Evolutionary conservation across 805 yeast species (phyloP).

Genomic region (Tetrapisispora phaffii): DNA sequence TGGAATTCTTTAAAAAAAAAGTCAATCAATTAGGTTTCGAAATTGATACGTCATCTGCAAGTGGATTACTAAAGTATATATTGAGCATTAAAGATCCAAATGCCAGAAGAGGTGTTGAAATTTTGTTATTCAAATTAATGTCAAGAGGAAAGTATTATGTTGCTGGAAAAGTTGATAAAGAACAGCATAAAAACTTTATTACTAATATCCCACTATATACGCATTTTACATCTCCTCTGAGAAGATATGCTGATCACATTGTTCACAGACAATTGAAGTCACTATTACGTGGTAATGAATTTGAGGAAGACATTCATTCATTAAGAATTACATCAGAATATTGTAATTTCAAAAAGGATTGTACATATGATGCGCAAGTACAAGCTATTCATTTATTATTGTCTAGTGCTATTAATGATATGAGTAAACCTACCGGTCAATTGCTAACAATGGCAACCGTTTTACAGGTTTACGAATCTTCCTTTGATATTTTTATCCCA

Average conservation of each 20-base stretch:
- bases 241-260: constrained; percentile 84
- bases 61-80: constrained; percentile 62
- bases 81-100: constrained; percentile 51
- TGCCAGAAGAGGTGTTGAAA: constrained; percentile 64
- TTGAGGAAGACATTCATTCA: constrained; percentile 51
- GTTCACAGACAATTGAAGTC: constrained; percentile 87
- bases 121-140: constrained; percentile 72
- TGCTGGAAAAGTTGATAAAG: constrained; percentile 80
- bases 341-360: constrained; percentile 91
- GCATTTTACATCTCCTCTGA: constrained; percentile 89
- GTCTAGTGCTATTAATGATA: constrained; percentile 73
- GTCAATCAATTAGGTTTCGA: constrained; percentile 55
- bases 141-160: constrained; percentile 77
- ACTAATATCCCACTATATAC: constrained; percentile 80
- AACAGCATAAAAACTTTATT: constrained; percentile 67
- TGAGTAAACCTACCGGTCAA: constrained; percentile 68
- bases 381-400: constrained; percentile 83
- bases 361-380: constrained; percentile 86
- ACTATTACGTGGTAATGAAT: constrained; percentile 39
- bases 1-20: constrained; percentile 68
- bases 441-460: constrained; percentile 77
- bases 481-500: constrained; percentile 87
- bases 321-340: constrained; percentile 79
- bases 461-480: constrained; percentile 87
- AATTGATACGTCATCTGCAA: constrained; percentile 68